These are phyloP conservation scores for Phytopythium sindhum DNA, from an alignment of 352 stramenopile genomes.

Conservation along the genomic window DNA sequence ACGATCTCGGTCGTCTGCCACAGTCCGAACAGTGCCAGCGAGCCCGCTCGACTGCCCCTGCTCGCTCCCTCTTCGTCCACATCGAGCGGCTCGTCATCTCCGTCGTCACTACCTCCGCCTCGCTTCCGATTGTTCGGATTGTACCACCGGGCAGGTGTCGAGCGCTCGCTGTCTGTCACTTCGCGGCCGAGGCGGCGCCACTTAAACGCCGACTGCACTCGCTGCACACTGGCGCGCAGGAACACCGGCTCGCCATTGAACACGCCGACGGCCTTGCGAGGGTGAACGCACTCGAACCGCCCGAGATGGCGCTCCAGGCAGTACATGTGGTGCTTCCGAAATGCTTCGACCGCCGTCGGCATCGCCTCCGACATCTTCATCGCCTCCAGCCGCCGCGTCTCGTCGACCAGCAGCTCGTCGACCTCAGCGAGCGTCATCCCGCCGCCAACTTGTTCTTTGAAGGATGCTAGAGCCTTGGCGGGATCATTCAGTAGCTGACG, in stretches of 20 bases:
- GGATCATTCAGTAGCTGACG: background rate
- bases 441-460: slow-evolving; percentile 9
- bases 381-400: slow-evolving; percentile 28
- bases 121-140: slow-evolving; percentile 7
- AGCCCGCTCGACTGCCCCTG: slow-evolving; percentile 2
- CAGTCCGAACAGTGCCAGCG: slow-evolving; percentile 53
- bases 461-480: no score
- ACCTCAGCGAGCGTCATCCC: slow-evolving; percentile 9
- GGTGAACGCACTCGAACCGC: slow-evolving; percentile 61
- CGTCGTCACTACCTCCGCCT: slow-evolving; percentile 11
- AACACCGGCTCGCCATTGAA: slow-evolving; percentile 82
- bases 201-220: slow-evolving; percentile 51
- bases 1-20: slow-evolving; percentile 77
- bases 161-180: slow-evolving; percentile 45
- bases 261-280: slow-evolving; percentile 60
- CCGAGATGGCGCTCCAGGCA: slow-evolving; percentile 73
- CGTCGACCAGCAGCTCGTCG: slow-evolving; percentile 19
- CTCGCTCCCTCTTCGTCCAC: background rate
- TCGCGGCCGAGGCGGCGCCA: slow-evolving; percentile 69
- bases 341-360: slow-evolving; percentile 72
- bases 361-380: slow-evolving; percentile 60
- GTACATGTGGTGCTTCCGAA: slow-evolving; percentile 78
- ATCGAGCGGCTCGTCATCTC: slow-evolving; percentile 1
- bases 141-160: slow-evolving; percentile 57
- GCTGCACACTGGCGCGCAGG: slow-evolving; percentile 54